phyloP scores from a whole-genome alignment of 176 grass and related monocot genomes.

The Urochloa ruziziensis region DNA sequence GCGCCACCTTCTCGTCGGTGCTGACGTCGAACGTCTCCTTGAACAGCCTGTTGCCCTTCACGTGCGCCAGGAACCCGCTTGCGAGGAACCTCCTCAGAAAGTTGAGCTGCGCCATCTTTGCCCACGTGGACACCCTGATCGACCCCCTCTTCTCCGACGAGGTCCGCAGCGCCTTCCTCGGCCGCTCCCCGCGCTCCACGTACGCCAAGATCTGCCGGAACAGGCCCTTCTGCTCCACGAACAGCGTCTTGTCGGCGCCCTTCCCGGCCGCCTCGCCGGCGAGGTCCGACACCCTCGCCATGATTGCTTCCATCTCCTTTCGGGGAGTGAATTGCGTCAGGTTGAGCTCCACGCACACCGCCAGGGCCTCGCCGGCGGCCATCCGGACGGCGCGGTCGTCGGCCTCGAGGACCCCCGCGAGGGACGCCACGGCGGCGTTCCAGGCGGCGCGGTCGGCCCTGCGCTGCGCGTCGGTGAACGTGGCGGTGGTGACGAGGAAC shows the following conservation, averaged over 20 bases:
- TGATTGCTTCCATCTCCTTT: slow-evolving; percentile 8
- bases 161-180: neutral
- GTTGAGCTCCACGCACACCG: slow-evolving; percentile 25
- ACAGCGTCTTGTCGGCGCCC: neutral
- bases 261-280: neutral
- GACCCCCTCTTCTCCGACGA: neutral
- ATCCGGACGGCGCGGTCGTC: slow-evolving; percentile 3
- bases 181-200: neutral
- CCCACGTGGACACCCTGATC: slow-evolving; percentile 17
- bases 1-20: neutral
- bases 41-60: neutral
- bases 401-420: neutral
- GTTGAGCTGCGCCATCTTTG: slow-evolving; percentile 21
- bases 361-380: slow-evolving; percentile 24
- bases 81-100: slow-evolving; percentile 29
- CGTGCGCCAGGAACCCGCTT: slow-evolving; percentile 22
- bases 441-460: neutral
- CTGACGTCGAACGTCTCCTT: neutral
- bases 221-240: neutral
- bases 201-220: slow-evolving; percentile 21
- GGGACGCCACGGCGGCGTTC: neutral
- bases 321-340: neutral
- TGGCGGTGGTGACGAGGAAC: slow-evolving; percentile 11
- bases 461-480: slow-evolving; percentile 2
- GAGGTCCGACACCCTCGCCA: neutral